These are phyloP conservation scores for Xylariaceae sp. DNA, from an alignment of 2,329 filamentous ascomycete species.

Conservation along the genomic window DNA sequence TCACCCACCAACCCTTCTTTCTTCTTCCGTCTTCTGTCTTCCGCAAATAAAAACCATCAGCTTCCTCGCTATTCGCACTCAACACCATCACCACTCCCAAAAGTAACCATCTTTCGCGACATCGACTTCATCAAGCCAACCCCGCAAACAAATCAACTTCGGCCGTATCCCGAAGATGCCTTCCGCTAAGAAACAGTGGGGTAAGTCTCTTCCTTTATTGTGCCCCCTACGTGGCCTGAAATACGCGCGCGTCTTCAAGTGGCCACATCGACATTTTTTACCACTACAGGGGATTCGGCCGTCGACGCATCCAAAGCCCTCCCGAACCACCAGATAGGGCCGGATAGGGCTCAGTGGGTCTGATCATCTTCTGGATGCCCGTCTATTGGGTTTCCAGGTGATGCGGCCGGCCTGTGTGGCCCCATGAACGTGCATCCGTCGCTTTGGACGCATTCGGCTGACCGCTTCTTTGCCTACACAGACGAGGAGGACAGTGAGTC, in stretches of 20 bases:
- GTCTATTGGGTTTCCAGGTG: conserved; percentile 5
- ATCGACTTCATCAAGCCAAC: background rate
- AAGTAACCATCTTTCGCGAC: background rate
- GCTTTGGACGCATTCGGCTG: conserved; percentile 27
- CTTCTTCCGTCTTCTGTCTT: background rate
- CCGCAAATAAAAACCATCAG: background rate
- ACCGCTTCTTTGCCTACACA: conserved; percentile 33
- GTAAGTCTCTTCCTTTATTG: conserved; percentile 41
- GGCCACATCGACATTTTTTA: conserved; percentile 28
- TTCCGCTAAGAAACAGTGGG: conserved; percentile 47
- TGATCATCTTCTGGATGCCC: conserved; percentile 16
- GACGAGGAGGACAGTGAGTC: conserved; percentile 48
- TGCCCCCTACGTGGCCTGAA: background rate
- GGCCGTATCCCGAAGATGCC: conserved; percentile 40
- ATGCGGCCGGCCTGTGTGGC: conserved; percentile 21
- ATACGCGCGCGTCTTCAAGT: conserved; percentile 12
- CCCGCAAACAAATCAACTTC: background rate
- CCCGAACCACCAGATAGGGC: conserved; percentile 7
- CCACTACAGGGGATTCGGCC: conserved; percentile 8
- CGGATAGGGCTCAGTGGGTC: conserved; percentile 27
- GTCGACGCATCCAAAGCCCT: background rate
- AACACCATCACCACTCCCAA: background rate
- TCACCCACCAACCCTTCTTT: background rate
- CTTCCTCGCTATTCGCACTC: background rate
- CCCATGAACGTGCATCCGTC: conserved; percentile 19